These are phyloP conservation scores for Fraxinus velutina DNA, from an alignment of 305 asterid genomes.

Conservation along the genomic window DNA sequence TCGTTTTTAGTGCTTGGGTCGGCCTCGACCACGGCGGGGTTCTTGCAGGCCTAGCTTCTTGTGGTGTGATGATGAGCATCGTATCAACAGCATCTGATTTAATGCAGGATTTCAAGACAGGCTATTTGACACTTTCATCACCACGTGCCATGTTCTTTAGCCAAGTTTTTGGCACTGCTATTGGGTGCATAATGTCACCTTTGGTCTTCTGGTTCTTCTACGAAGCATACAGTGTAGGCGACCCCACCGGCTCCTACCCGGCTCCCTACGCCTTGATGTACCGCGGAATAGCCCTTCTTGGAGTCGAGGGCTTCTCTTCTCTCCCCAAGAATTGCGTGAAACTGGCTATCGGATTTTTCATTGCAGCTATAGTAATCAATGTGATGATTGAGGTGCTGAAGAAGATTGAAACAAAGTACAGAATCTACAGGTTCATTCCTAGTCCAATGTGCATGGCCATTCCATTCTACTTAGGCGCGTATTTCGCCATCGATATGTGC, in stretches of 20 bases:
- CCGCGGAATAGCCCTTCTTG: conserved; percentile 53
- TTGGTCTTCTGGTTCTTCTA: conserved; percentile 61
- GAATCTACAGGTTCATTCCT: conserved; percentile 44
- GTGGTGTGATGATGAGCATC: conserved; percentile 68
- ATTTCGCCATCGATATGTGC: conserved; percentile 69
- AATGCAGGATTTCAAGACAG: conserved; percentile 68
- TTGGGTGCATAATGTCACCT: conserved; percentile 54
- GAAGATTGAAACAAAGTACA: conserved; percentile 33
- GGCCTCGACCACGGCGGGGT: conserved; percentile 55
- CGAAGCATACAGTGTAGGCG: conserved; percentile 49
- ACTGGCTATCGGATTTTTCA: conserved; percentile 31
- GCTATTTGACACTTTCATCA: conserved; percentile 58
- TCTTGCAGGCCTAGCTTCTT: conserved; percentile 61
- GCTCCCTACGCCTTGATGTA: conserved; percentile 57
- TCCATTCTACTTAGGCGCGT: conserved; percentile 57
- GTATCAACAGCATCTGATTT: conserved; percentile 62
- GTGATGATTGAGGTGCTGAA: conserved; percentile 17
- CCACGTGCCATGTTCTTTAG: conserved; percentile 67
- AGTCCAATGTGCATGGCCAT: conserved; percentile 73
- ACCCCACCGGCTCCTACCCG: conserved; percentile 41
- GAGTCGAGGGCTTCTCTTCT: conserved; percentile 56
- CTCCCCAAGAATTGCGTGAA: conserved; percentile 53
- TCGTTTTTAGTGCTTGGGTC: conserved; percentile 56
- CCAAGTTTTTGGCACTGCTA: conserved; percentile 57
- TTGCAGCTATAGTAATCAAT: conserved; percentile 27